Base-by-base conservation (phyloP, 1,284 basidiomycete genomes). In the Coriolopsis trogii region DNA sequence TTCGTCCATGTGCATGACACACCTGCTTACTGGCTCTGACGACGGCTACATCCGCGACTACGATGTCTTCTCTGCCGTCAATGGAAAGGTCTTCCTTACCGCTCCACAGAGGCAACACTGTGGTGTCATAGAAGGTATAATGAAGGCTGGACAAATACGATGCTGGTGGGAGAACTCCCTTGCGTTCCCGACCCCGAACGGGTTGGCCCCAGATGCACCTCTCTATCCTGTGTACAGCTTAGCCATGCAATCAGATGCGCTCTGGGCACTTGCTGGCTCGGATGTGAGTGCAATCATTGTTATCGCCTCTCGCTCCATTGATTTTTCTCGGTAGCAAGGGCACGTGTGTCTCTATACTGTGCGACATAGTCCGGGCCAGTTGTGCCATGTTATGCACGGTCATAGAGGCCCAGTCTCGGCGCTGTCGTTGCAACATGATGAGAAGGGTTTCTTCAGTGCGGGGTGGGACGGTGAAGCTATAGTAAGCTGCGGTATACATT, bases 41-140 rank as follows among this genome's bases (percentile, higher is more conserved):
- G 95, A 98, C 69, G 95, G 95, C 9, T 95, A 93, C 63, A 88
- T 98, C 39, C 85, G 95, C 34, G 85, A 93, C 70, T 98, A 97
- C 73, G 95, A 98, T 69, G 83, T 96, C 46, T 95, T 93, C 71
- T 71, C 88, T 21, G 88, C 91, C 39, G 87, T 93, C 45, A 98
- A 97, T 66, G 87, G 93, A 51, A 91, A 91, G 62, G 85, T 85
- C 31, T 87, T 93, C 65, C 79, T 98, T 59, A 95, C 91, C 29
- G 91, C 93, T 30, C 93, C 93, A 49, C 93, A 96, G 65, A 78
- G 93, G 42, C 88, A 91, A 59, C 89, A 95, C 56, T 93, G 91
- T 43, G 89, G 89, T 41, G 84, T 97, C 16, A 93, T 95, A 6
- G 95, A 98, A 67, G 91, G 93, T 13, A 87, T 93, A 42, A 91